Conservation (phyloP, 257 asterid species). For the Solanum piurae region DNA sequence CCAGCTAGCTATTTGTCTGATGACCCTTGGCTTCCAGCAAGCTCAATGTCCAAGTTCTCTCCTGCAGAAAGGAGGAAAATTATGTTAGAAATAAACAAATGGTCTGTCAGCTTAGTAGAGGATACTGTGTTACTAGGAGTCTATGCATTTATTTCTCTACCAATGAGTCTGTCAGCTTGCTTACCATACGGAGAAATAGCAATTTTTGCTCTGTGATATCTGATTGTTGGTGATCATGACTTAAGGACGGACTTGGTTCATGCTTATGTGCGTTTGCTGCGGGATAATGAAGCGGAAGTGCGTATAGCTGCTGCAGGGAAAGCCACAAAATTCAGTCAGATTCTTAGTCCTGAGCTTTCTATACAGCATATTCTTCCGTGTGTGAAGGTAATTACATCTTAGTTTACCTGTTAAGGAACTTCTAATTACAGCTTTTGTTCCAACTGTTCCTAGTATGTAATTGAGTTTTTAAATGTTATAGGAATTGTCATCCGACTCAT, state of each 20-base stretch:
- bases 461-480: slow-evolving; percentile 13
- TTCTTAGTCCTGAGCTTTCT: slow-evolving; percentile 70
- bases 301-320: slow-evolving; percentile 87
- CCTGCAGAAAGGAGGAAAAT: background rate
- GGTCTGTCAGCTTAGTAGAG: background rate
- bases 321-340: slow-evolving; percentile 68
- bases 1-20: background rate
- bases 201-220: background rate
- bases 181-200: background rate
- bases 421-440: background rate
- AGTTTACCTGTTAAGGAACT: background rate
- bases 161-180: background rate
- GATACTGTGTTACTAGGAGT: background rate
- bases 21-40: background rate
- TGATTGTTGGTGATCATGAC: slow-evolving; percentile 6
- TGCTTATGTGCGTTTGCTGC: slow-evolving; percentile 78
- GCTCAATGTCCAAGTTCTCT: background rate
- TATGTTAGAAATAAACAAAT: background rate
- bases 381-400: slow-evolving; percentile 50
- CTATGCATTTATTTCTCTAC: background rate
- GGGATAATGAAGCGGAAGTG: slow-evolving; percentile 88
- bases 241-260: slow-evolving; percentile 71
- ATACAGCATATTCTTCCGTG: slow-evolving; percentile 83
- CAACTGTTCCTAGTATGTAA: background rate
- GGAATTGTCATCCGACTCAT: slow-evolving; percentile 90